A percentile compares a stretch with the other conserved stretches of the same genome.
Conservation (phyloP, 2,329 filamentous ascomycete species). For the Hypoxylon sp. region DNA sequence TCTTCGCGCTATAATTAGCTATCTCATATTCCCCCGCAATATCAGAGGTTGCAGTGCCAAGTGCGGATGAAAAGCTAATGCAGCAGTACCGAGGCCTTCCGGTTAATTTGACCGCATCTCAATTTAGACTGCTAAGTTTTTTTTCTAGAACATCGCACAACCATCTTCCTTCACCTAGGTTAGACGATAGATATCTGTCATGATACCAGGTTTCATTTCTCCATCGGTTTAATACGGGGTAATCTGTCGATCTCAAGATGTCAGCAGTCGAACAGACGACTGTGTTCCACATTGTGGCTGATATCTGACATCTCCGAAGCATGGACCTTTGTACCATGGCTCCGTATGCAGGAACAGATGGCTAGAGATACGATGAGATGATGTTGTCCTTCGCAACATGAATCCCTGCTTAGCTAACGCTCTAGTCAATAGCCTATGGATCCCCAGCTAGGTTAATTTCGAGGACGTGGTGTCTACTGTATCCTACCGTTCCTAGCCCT, state of each 20-base stretch:
- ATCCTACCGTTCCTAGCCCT: slow-evolving; percentile 15
- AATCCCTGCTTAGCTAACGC: slow-evolving; percentile 24
- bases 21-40: slow-evolving; percentile 26
- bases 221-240: slow-evolving; percentile 19
- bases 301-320: slow-evolving; percentile 15
- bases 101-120: slow-evolving; percentile 39
- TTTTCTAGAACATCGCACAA: slow-evolving; percentile 32
- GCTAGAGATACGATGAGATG: slow-evolving; percentile 8
- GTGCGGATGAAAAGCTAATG: slow-evolving; percentile 36
- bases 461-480: slow-evolving; percentile 14
- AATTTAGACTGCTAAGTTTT: slow-evolving; percentile 7
- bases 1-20: slow-evolving; percentile 26
- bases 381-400: slow-evolving; percentile 32
- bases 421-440: slow-evolving; percentile 31
- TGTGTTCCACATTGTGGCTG: slow-evolving; percentile 21
- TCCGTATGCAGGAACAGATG: slow-evolving; percentile 6
- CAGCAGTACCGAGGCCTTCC: slow-evolving; percentile 29
- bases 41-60: slow-evolving; percentile 31
- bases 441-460: slow-evolving; percentile 31
- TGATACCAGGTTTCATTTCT: background rate
- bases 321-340: slow-evolving; percentile 3
- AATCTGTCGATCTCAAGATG: slow-evolving; percentile 30
- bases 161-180: slow-evolving; percentile 6
- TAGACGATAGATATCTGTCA: slow-evolving; percentile 6
- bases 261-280: slow-evolving; percentile 29